phyloP scores from a whole-genome alignment of 768 basidiomycete genomes.

The Phanerodontia chrysosporium region DNA sequence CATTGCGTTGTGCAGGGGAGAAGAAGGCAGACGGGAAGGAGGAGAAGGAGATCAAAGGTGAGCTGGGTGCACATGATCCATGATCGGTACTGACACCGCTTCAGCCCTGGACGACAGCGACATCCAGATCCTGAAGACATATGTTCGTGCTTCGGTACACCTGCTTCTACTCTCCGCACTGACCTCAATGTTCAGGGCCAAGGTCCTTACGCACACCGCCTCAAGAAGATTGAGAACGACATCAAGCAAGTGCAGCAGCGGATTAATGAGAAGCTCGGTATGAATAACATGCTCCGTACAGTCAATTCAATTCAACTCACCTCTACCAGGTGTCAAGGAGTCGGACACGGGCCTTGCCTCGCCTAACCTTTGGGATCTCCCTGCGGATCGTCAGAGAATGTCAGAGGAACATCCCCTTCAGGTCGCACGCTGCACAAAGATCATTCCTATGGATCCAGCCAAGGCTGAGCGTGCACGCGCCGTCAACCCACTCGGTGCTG shows the following conservation, averaged over 20 bases:
- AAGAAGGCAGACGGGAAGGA: conserved; percentile 85
- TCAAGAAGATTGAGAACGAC: conserved; percentile 88
- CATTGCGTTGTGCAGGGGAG: conserved; percentile 50
- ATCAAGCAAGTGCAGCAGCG: conserved; percentile 96
- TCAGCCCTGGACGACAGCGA: conserved; percentile 95
- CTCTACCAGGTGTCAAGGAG: conserved; percentile 80
- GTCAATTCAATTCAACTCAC: conserved; percentile 3
- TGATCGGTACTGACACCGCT: background rate
- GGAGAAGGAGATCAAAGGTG: conserved; percentile 78
- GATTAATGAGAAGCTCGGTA: conserved; percentile 95
- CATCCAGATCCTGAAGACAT: conserved; percentile 98
- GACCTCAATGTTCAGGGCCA: conserved; percentile 63
- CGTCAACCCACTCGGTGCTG: conserved; percentile 72
- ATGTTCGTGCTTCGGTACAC: conserved; percentile 48
- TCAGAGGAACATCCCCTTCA: conserved; percentile 89
- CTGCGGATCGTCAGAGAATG: conserved; percentile 90
- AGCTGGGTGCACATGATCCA: background rate
- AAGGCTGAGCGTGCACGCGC: conserved; percentile 75
- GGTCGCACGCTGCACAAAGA: conserved; percentile 98
- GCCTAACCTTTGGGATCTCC: conserved; percentile 96
- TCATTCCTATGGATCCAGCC: conserved; percentile 78
- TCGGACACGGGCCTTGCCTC: conserved; percentile 96
- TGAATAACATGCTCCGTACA: background rate
- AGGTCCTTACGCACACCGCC: conserved; percentile 88
- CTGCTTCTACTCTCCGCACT: background rate